Conservation (phyloP, 768 basidiomycete species). For the Kwoniella pini region DNA sequence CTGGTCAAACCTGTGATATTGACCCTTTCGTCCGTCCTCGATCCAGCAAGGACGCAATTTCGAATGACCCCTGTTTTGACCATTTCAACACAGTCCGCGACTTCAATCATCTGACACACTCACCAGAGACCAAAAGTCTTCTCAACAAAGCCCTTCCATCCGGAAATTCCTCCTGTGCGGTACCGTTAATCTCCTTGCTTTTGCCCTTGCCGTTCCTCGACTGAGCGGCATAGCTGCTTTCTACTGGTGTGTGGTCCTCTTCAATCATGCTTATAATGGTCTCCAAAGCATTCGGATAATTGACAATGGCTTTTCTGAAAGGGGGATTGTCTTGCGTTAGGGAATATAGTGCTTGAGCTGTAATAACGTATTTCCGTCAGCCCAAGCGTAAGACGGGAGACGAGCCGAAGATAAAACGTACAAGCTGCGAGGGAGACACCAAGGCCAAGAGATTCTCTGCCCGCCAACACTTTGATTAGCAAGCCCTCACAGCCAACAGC, state of each 20-base stretch:
- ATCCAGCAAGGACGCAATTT: slow-evolving; percentile 33
- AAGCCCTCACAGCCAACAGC: slow-evolving; percentile 75
- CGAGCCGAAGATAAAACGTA: slow-evolving; percentile 50
- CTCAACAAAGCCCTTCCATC: slow-evolving; percentile 39
- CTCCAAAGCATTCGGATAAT: slow-evolving; percentile 29
- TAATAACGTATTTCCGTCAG: neutral
- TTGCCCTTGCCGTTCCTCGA: slow-evolving; percentile 48
- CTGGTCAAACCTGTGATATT: slow-evolving; percentile 39
- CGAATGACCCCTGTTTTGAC: slow-evolving; percentile 39
- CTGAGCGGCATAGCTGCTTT: slow-evolving; percentile 13
- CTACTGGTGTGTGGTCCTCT: slow-evolving; percentile 27
- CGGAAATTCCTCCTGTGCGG: slow-evolving; percentile 51
- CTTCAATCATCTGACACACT: slow-evolving; percentile 9
- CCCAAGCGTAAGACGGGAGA: too few species aligned
- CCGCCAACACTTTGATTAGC: slow-evolving; percentile 82
- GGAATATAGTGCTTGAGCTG: slow-evolving; percentile 90
- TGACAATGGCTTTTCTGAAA: slow-evolving; percentile 66
- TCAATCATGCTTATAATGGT: slow-evolving; percentile 27
- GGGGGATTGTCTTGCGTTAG: slow-evolving; percentile 87
- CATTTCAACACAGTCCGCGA: too few species aligned
- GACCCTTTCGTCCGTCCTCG: slow-evolving; percentile 30
- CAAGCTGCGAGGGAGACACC: slow-evolving; percentile 78
- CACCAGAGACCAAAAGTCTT: slow-evolving; percentile 40
- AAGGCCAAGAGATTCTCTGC: slow-evolving; percentile 68
- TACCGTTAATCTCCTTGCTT: slow-evolving; percentile 25